Base-by-base conservation (phyloP, 768 basidiomycete species). In the Suillus lakei region DNA sequence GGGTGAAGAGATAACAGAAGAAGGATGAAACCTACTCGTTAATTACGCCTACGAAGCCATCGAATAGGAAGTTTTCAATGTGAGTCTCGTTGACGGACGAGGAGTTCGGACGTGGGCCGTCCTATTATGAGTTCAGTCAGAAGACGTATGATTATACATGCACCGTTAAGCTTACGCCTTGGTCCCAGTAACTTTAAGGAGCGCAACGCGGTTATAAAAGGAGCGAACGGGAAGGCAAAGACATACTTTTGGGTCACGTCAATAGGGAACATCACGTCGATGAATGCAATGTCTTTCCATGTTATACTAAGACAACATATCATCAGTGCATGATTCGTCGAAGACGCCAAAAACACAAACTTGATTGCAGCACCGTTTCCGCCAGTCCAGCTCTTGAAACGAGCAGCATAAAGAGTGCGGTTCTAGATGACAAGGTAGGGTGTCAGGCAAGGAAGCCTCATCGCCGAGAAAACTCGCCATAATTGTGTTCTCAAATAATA, bases 341-440 rank as follows among this genome's bases (percentile, higher is more conserved):
- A 53, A 46, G 34, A 54, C 15, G 18, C 16, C 4, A 9, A 30
- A 48, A 36, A n/a, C 15, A 62, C 81, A 7, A 66, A 87, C 87
- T 88, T 88, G 53, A 81, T 74, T 1, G 86, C 86, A 3, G 84
- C 61, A 0, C 88, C 88, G 63, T 86, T 85, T 38, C 87, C 88
- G 0, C 87, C 87, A 1, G 85, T 84, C 86, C 86, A 88, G 70
- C 88, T 88, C 77, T 88, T 88, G 78, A 88, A 89, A 12, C 87
- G 82, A n/a, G 87, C 87, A 8, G 77, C 87, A 64, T 88, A 88
- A 3, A 88, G 73, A 0, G 82, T 74, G 61, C 82, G 80, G 67
- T 82, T 82, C 86, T 88, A 63, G 4, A 26, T 58, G 13, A 43
- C 30, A 60, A 56, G 39, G 21, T 50, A 23, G 48, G 44, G 32